A percentile compares a stretch with the other conserved stretches of the same genome.
Conservation (phyloP, 1,284 basidiomycete genomes). For the Ustilago tritici region DNA sequence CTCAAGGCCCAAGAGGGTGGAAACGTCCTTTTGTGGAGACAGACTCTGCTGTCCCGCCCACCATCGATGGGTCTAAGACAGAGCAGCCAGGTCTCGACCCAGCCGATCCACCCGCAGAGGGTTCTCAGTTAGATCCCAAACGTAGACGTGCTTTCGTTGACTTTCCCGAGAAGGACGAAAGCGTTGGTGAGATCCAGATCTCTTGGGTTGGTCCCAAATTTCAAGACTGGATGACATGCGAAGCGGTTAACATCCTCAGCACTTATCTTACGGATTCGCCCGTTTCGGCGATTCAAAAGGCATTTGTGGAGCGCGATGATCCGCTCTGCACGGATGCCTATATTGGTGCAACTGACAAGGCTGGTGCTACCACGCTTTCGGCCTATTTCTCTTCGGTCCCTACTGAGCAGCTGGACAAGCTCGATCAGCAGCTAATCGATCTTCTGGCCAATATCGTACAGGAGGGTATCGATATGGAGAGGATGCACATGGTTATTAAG, state of each 20-base stretch:
- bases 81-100: slow-evolving; percentile 56
- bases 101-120: slow-evolving; percentile 52
- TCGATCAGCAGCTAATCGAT: slow-evolving; percentile 78
- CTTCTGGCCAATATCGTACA: slow-evolving; percentile 80
- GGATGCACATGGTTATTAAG: slow-evolving; percentile 88
- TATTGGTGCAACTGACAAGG: slow-evolving; percentile 80
- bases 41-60: slow-evolving; percentile 76
- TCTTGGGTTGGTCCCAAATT: slow-evolving; percentile 83
- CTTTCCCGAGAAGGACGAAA: slow-evolving; percentile 99
- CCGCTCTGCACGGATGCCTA: slow-evolving; percentile 87
- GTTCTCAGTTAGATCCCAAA: slow-evolving; percentile 40
- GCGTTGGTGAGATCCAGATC: slow-evolving; percentile 85
- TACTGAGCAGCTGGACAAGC: slow-evolving; percentile 79
- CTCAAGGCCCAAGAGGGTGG: slow-evolving; percentile 84
- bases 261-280: slow-evolving; percentile 86
- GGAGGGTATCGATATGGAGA: slow-evolving; percentile 88
- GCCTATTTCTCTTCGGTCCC: slow-evolving; percentile 88
- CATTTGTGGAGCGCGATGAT: slow-evolving; percentile 90
- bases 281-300: slow-evolving; percentile 89
- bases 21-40: slow-evolving; percentile 95
- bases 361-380: slow-evolving; percentile 78
- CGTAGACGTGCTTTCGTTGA: slow-evolving; percentile 77
- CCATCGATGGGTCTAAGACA: slow-evolving; percentile 65
- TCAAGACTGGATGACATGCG: slow-evolving; percentile 80
- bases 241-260: slow-evolving; percentile 83